Evolutionary conservation across 352 stramenopile genomes (phyloP), one percentile per base, ranked within the genome.

Genomic region (Halophytophthora polymorphica): DNA sequence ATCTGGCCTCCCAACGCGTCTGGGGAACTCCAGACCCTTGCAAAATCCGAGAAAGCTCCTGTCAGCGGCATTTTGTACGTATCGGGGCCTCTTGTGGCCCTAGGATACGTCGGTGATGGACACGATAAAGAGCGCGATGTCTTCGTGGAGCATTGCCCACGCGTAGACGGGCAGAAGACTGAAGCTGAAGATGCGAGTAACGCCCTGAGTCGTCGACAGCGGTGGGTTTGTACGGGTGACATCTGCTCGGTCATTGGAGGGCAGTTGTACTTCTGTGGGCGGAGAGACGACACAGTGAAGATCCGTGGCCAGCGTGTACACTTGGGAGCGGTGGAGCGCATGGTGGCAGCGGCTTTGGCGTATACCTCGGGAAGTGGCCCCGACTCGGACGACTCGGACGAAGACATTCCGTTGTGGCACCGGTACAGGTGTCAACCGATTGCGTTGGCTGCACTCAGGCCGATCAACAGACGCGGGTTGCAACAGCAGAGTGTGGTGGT

Each of bases 231-330:
- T 6, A 88, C 59, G 43, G 72, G 74, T 3, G 77, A 88, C 52
- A 55, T 61, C 33, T 84, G 72, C 38, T 61, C 48, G 13, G 50
- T 73, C 3, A 10, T 71, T 18, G 47, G 57, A 43, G 53, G 46
- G 15, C 42, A 51, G 25, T 28, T 88, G 3, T 86, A 66, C 42
- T 71, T 72, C 17, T 65, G 58, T 21, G 74, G 74, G 7, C 74
- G 77, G 14, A 53, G 41, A 2, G 77, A 88, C 49, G 53, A 63
- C 31, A 56, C 66, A 29, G 64, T 88, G 8, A 88, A 88, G 44
- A 69, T 86, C 47, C 58, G 71, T 21, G 77, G 77, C 25, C 70
- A 80, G 15, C 61, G 65, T 18, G 45, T 88, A 19, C 63, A 79
- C 37, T 59, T 88, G 19, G 70, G 82, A 28, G 70, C 65, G 4